Percentiles rank a stretch among this genome's conserved stretches.
Conservation (phyloP, 345 rosid genomes). For the Linum usitatissimum region DNA sequence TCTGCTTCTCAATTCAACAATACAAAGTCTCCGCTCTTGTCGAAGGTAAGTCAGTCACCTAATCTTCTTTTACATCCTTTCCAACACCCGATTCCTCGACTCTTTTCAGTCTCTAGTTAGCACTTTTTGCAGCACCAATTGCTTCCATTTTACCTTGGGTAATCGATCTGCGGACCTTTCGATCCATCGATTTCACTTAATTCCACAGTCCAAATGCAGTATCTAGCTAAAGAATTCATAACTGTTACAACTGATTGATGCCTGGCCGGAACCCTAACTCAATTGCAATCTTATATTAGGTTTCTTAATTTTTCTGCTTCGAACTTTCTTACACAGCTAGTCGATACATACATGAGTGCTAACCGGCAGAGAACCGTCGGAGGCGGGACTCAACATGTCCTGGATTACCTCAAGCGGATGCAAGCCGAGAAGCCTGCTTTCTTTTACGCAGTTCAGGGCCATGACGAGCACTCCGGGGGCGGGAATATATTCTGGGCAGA, state of each 20-base stretch:
- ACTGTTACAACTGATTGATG: not conserved
- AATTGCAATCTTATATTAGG: too few species aligned
- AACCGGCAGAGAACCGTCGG: not conserved
- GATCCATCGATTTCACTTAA: not conserved
- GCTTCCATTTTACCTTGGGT: too few species aligned
- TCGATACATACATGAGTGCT: not conserved
- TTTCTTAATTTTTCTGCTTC: not conserved
- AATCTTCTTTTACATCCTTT: too few species aligned
- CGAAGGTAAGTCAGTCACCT: too few species aligned
- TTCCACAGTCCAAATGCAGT: not conserved
- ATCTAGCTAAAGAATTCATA: not conserved
- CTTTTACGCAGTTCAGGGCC: not conserved
- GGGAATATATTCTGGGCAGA: not conserved
- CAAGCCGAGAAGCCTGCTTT: not conserved
- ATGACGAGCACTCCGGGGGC: not conserved
- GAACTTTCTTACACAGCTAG: not conserved
- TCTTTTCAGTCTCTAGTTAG: too few species aligned
- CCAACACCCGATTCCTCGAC: too few species aligned
- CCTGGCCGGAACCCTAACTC: not conserved
- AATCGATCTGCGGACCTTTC: not conserved
- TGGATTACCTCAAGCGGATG: not conserved
- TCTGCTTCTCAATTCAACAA: too few species aligned
- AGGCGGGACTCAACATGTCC: not conserved
- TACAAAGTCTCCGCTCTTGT: too few species aligned
- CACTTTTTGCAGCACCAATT: too few species aligned